Base-by-base conservation (phyloP, 1,284 basidiomycete species). In the Agroathelia rolfsii region DNA sequence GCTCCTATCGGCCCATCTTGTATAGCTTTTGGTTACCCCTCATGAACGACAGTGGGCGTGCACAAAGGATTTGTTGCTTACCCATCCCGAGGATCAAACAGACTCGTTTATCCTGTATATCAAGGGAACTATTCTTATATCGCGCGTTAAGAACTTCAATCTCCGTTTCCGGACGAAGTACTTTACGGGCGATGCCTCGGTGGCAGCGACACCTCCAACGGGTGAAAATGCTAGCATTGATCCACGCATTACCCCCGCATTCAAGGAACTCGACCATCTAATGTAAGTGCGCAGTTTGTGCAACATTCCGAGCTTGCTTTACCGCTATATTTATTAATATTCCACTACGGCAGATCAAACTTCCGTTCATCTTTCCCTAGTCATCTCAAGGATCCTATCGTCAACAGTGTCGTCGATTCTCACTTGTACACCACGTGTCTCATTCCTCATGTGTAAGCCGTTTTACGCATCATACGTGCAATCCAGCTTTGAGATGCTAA, bases 81-180 rank as follows among this genome's bases (percentile, higher is more conserved):
- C 53, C 6, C 76, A 82, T 46, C 69, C 70, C 13, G 69, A 69
- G 24, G 60, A 64, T n/a, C 72, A 78, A 44, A 72, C 70, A 0
- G 81, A 85, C 48, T 71, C 78, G 1, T 82, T 82, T 43, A 69
- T 69, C n/a, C 48, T 85, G n/a, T 81, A 79, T 42, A 63, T 83
- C 49, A 85, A 85, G 48, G 66, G 71, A 13, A 62, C 66, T 7
- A 72, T 83, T 36, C 45, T 85, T 23, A 62, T 83, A 20, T 81
- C 79, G 7, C 65, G 59, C 29, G 72, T 80, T 21, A 85, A 83
- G 49, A 57, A 62, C n/a, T 84, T 80, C 53, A 84, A 83, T 46
- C 46, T 72, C 28, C 70, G 80, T 21, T 82, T 78, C 51, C 61
- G 71, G 18, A 59, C 70, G 17, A 67, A 62, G 43, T 68, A 73